These are phyloP conservation scores for Tricharina praecox DNA, from an alignment of 495 filamentous ascomycete species.

Conservation along the genomic window DNA sequence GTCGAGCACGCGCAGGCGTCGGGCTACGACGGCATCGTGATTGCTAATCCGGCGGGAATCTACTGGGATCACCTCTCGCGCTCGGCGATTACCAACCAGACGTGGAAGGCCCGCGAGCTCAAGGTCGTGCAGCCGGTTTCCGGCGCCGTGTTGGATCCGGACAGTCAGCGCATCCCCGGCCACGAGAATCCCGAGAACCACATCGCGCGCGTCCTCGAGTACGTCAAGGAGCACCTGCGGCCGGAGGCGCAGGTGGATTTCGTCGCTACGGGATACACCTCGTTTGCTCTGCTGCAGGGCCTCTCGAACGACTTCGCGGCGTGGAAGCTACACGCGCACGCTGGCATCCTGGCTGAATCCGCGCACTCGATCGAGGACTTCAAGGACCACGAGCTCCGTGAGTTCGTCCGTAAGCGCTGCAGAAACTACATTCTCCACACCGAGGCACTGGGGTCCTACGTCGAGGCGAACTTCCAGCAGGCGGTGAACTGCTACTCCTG, in stretches of 20 bases:
- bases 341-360: slow-evolving; percentile 19
- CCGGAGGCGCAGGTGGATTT: slow-evolving; percentile 42
- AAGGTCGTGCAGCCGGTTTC: slow-evolving; percentile 40
- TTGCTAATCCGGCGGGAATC: slow-evolving; percentile 57
- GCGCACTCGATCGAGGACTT: slow-evolving; percentile 15
- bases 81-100: slow-evolving; percentile 37
- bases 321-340: slow-evolving; percentile 17
- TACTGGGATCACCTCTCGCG: slow-evolving; percentile 45
- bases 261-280: slow-evolving; percentile 31
- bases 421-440: not conserved
- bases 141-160: slow-evolving; percentile 20
- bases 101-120: slow-evolving; percentile 32
- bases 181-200: slow-evolving; percentile 40
- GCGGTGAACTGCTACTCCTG: not conserved
- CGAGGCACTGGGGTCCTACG: not conserved
- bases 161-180: slow-evolving; percentile 40
- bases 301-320: slow-evolving; percentile 15
- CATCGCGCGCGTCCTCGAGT: slow-evolving; percentile 44
- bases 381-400: slow-evolving; percentile 8
- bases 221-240: slow-evolving; percentile 35
- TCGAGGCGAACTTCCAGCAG: not conserved
- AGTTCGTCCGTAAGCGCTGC: slow-evolving; percentile 16
- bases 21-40: slow-evolving; percentile 33
- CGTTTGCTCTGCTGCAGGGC: slow-evolving; percentile 13
- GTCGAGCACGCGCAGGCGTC: slow-evolving; percentile 11